Evolutionary conservation across 1,284 basidiomycete genomes (phyloP).

Genomic region (Coniophora puteana): DNA sequence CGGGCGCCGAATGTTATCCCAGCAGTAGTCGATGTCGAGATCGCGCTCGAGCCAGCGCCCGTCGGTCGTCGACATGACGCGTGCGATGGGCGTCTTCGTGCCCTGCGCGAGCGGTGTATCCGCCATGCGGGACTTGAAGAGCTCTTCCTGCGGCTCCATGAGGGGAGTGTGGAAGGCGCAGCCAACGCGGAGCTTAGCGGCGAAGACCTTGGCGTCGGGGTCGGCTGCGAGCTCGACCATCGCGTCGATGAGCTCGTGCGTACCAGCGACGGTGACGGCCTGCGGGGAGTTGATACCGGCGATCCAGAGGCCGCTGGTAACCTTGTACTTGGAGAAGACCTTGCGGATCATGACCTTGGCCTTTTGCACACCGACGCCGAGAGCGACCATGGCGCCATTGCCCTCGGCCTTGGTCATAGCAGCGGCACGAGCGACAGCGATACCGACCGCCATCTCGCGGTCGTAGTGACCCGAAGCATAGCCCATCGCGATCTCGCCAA

Average conservation of each 20-base stretch:
- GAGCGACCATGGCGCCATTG: conserved; percentile 27
- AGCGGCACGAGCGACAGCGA: conserved; percentile 26
- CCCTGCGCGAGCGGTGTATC: conserved; percentile 16
- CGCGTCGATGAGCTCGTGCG: conserved; percentile 23
- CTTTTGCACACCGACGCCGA: conserved; percentile 28
- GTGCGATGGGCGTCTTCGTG: conserved; percentile 16
- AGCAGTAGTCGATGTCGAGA: conserved; percentile 18
- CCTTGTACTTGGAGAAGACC: conserved; percentile 23
- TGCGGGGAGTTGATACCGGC: conserved; percentile 29
- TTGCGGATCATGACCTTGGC: conserved; percentile 26
- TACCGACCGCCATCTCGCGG: conserved; percentile 25
- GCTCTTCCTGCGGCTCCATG: conserved; percentile 27
- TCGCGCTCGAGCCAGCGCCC: conserved; percentile 29
- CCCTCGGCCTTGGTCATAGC: conserved; percentile 27
- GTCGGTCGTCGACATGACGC: conserved; percentile 29
- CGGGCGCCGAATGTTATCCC: conserved; percentile 27
- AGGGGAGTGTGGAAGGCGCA: conserved; percentile 29
- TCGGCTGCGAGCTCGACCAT: conserved; percentile 25
- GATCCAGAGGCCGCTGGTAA: conserved; percentile 24
- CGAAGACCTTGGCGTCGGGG: conserved; percentile 11
- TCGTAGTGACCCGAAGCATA: conserved; percentile 30
- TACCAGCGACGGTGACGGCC: conserved; percentile 27
- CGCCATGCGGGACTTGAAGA: conserved; percentile 21
- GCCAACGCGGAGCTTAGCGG: conserved; percentile 7
- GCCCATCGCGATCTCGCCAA: conserved; percentile 30